Conservation (phyloP, 1,139 yeast species). For the Wickerhamomyces sp. region DNA sequence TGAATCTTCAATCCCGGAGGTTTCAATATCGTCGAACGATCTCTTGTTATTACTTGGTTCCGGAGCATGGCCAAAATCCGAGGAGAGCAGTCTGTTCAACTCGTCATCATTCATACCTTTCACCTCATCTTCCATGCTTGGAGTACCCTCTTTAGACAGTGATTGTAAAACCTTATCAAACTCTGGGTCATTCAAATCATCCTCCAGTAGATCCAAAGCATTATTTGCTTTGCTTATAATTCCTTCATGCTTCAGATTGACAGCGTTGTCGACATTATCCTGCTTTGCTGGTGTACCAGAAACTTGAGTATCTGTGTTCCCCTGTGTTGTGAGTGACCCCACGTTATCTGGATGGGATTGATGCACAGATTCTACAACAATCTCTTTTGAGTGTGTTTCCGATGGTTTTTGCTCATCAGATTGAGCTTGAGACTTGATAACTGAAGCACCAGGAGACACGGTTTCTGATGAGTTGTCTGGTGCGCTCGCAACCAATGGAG, state of each 20-base stretch:
- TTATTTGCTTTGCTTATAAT: neutral
- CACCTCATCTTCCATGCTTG: slow-evolving; percentile 14
- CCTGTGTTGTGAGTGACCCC: no score
- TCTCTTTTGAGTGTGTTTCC: no score
- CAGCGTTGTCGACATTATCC: no score
- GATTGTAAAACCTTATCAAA: slow-evolving; percentile 22
- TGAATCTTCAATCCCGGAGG: neutral
- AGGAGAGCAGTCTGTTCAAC: slow-evolving; percentile 17
- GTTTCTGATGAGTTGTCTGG: no score
- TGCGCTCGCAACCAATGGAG: no score
- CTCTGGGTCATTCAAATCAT: slow-evolving; percentile 22
- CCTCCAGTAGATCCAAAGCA: slow-evolving; percentile 5
- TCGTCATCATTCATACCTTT: slow-evolving; percentile 21
- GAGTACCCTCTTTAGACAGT: slow-evolving; percentile 23
- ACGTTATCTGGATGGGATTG: no score
- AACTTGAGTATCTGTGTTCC: no score
- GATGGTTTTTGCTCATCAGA: no score
- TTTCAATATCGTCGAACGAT: slow-evolving; percentile 15
- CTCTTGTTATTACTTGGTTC: slow-evolving; percentile 9
- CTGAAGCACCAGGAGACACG: no score
- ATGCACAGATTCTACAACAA: no score
- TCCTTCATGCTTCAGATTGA: neutral
- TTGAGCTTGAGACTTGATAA: no score
- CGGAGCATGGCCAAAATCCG: slow-evolving; percentile 14
- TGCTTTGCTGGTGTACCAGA: no score